A percentile compares a stretch with the other conserved stretches of the same genome.
These are phyloP conservation scores for Trichocomaceae sp. DNA, from an alignment of 2,329 filamentous ascomycete genomes.

Conservation along the genomic window DNA sequence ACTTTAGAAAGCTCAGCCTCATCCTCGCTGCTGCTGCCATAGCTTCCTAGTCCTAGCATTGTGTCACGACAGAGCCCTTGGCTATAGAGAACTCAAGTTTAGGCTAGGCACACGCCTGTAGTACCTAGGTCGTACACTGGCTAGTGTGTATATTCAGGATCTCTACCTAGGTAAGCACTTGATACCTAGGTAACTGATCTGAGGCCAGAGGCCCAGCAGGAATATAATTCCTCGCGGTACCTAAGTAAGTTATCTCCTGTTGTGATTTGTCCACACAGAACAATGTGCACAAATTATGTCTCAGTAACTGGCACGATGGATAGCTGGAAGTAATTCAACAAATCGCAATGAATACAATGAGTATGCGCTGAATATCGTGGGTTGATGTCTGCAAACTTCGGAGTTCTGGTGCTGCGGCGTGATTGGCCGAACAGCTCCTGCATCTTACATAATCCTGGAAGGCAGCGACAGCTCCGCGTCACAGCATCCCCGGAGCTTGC, in stretches of 20 bases:
- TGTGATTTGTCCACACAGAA: neutral
- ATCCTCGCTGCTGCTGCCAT: conserved; percentile 43
- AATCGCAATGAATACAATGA: neutral
- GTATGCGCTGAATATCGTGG: neutral
- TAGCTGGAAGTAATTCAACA: neutral
- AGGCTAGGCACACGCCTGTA: no score
- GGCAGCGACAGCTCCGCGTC: conserved; percentile 34
- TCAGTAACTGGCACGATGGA: neutral
- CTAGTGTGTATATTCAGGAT: neutral
- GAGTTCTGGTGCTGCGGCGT: neutral
- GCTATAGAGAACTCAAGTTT: conserved; percentile 3
- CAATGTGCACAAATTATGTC: neutral
- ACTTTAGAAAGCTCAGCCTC: conserved; percentile 24
- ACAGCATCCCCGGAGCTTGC: conserved; percentile 17
- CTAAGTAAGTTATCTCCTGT: neutral
- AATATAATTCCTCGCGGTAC: neutral
- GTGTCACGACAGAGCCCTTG: neutral
- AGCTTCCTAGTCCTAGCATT: conserved; percentile 38
- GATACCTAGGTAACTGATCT: no score
- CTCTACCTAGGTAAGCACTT: no score
- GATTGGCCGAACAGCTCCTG: conserved; percentile 10
- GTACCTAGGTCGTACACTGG: no score
- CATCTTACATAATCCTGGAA: conserved; percentile 15
- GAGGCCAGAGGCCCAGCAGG: neutral
- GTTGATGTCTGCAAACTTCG: neutral